Base-by-base conservation (phyloP, 768 basidiomycete genomes). In the Dentipellis sp. region DNA sequence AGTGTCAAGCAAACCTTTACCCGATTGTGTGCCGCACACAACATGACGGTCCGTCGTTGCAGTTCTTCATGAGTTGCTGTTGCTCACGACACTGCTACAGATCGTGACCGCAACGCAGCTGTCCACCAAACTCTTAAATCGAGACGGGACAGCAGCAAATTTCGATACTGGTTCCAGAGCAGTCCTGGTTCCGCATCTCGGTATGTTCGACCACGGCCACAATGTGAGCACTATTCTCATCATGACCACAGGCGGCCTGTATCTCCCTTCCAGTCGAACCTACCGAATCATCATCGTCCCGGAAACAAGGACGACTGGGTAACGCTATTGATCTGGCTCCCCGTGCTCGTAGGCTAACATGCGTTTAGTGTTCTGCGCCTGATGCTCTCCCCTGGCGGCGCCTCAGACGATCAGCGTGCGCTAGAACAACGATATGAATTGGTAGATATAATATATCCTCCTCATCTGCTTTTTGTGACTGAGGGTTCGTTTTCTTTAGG, bases 21-120 rank as follows among this genome's bases (percentile, higher is more conserved):
- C 23, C 74, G 74, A 61, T 68, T 74, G n/a, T 76, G 77, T 53
- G 69, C 75, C 29, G 66, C 76, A 8, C 71, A 72, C 50, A 58
- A 62, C 34, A 46, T 61, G 23, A 22, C 59, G 14, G 61, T 62
- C 36, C 39, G 45, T 50, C 10, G 23, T 50, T 10, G 39, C 16
- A 40, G 3, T 29, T 29, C 29, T 29, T 29, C 29, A 3, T 6
- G n/a, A 7, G 19, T 29, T 21, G 48, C 12, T 50, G 54, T 7
- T 56, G 50, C 48, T 39, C 34, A 54, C 29, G 6, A 6, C 29
- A 6, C 29, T 29, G 3, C 29, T 6, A 37, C 52, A 81, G 80
- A 69, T 79, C 48, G 73, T 87, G 48, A 71, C 77, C 36, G 87
- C 85, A 2, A 82, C 82, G 21, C 86, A 90, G 65, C 72, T 90